A percentile compares a stretch with the other conserved stretches of the same genome.
Conservation (phyloP, 1,284 basidiomycete species). For the Ustilago nuda region DNA sequence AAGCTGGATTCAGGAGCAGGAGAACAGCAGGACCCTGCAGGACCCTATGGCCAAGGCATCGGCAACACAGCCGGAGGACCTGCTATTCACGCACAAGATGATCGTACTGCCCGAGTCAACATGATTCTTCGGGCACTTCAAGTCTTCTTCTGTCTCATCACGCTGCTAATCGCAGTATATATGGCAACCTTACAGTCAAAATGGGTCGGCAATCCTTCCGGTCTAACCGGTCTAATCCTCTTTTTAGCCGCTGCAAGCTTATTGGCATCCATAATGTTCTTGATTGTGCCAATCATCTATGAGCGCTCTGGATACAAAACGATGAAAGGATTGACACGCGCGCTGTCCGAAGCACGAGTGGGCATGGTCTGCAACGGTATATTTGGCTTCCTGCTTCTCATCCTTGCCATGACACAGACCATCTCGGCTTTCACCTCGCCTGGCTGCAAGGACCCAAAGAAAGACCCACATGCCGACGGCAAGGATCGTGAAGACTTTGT, state of each 20-base stretch:
- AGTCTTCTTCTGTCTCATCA: constrained; percentile 46
- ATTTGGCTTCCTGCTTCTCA: constrained; percentile 48
- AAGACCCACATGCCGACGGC: constrained; percentile 57
- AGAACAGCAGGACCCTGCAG: constrained; percentile 16
- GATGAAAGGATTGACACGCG: constrained; percentile 41
- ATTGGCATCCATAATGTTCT: constrained; percentile 44
- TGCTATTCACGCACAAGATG: constrained; percentile 25
- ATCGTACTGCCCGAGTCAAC: constrained; percentile 37
- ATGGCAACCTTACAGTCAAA: constrained; percentile 57
- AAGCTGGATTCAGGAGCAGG: constrained; percentile 37
- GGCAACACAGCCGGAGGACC: constrained; percentile 28
- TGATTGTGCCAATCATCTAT: constrained; percentile 55
- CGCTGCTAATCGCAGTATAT: constrained; percentile 57
- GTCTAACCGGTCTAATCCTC: constrained; percentile 60
- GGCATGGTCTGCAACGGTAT: constrained; percentile 58
- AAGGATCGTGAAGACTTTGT: constrained; percentile 51
- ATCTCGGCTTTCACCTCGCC: constrained; percentile 58
- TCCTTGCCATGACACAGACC: constrained; percentile 58
- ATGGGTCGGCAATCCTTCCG: constrained; percentile 59
- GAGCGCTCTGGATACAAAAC: constrained; percentile 47
- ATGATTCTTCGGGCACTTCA: constrained; percentile 44
- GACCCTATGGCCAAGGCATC: constrained; percentile 31
- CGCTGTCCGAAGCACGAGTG: constrained; percentile 56
- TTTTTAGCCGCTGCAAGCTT: constrained; percentile 50
- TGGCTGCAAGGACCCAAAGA: constrained; percentile 58